Percentiles rank a stretch among this genome's conserved stretches.
Conservation (phyloP, 495 filamentous ascomycete genomes). For the Recurvomyces mirabilis region DNA sequence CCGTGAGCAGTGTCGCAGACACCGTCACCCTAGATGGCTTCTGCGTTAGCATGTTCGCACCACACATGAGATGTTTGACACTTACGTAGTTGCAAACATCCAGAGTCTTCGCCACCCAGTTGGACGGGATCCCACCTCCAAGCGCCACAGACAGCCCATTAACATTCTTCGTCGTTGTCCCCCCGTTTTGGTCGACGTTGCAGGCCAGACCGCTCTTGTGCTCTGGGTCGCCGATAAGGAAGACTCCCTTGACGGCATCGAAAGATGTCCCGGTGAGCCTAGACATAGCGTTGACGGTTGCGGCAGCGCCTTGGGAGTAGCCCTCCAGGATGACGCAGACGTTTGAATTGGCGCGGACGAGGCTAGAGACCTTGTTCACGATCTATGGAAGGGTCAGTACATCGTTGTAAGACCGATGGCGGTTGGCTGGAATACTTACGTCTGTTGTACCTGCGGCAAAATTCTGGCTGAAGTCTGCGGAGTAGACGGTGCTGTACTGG, state of each 20-base stretch:
- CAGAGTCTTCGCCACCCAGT: slow-evolving; percentile 13
- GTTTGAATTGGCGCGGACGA: background rate
- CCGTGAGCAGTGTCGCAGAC: too few species aligned
- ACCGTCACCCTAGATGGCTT: too few species aligned
- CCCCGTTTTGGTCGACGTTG: slow-evolving; percentile 16
- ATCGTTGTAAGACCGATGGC: too few species aligned
- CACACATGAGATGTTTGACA: too few species aligned
- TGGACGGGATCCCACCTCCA: background rate
- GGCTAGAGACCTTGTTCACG: slow-evolving; percentile 6
- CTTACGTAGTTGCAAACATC: too few species aligned
- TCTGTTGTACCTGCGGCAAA: background rate
- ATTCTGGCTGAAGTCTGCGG: slow-evolving; percentile 11
- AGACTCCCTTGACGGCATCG: slow-evolving; percentile 16
- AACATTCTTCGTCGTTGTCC: slow-evolving; percentile 13
- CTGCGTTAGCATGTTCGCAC: too few species aligned
- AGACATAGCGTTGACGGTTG: slow-evolving; percentile 9
- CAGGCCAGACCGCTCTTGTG: slow-evolving; percentile 13
- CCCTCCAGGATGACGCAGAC: slow-evolving; percentile 17
- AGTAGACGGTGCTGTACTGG: slow-evolving; percentile 15
- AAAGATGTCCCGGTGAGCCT: slow-evolving; percentile 10
- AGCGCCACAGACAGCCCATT: slow-evolving; percentile 1
- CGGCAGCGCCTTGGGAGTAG: slow-evolving; percentile 19
- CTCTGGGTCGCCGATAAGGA: slow-evolving; percentile 14
- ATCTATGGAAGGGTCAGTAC: too few species aligned
- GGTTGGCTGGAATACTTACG: too few species aligned